Evolutionary conservation across 2,329 filamentous ascomycete species (phyloP).

Genomic region (Diplodia sapinea): DNA sequence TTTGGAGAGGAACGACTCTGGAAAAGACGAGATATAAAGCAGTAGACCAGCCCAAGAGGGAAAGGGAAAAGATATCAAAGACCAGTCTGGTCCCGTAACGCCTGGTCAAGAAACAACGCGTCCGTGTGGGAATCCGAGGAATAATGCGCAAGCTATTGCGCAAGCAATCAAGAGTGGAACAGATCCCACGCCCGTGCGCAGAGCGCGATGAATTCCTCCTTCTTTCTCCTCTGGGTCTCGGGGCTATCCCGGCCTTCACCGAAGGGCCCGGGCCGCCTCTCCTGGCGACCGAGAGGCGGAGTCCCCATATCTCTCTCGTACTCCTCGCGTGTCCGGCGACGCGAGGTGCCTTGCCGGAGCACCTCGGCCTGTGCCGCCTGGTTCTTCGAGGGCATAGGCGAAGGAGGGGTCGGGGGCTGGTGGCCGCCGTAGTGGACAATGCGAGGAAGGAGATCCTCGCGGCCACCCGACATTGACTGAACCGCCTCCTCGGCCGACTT

Average conservation of each 20-base stretch:
- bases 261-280: constrained; percentile 65
- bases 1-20: not conserved
- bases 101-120: constrained; percentile 14
- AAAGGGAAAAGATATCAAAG: not conserved
- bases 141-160: not conserved
- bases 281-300: constrained; percentile 75
- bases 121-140: not conserved
- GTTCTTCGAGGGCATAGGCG: constrained; percentile 64
- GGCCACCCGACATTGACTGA: constrained; percentile 85
- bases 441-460: constrained; percentile 88
- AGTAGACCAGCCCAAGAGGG: constrained; percentile 16
- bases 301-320: constrained; percentile 88
- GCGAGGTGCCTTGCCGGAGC: constrained; percentile 63
- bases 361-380: constrained; percentile 37
- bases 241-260: constrained; percentile 82
- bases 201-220: constrained; percentile 86
- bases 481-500: constrained; percentile 96
- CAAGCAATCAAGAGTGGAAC: constrained; percentile 76
- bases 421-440: constrained; percentile 95
- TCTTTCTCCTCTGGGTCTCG: constrained; percentile 82
- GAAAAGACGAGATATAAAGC: constrained; percentile 5
- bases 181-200: constrained; percentile 95
- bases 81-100: constrained; percentile 6
- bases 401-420: constrained; percentile 90
- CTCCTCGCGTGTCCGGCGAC: constrained; percentile 82